Conservation (phyloP, 495 filamentous ascomycete genomes). For the Stereocaulon alpinum region DNA sequence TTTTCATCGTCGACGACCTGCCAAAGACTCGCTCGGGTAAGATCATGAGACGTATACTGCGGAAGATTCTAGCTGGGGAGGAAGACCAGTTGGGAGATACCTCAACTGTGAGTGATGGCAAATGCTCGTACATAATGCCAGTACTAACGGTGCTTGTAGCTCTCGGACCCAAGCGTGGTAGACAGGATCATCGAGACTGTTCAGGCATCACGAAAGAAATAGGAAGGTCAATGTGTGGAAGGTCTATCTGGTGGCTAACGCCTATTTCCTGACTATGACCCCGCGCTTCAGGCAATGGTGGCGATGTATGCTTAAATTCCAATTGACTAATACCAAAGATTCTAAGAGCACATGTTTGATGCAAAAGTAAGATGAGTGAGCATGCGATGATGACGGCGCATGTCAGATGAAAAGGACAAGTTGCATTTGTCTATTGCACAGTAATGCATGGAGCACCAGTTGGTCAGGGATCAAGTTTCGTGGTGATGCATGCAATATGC, state of each 20-base stretch:
- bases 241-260: not conserved
- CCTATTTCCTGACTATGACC: no score
- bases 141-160: slow-evolving; percentile 43
- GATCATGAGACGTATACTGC: slow-evolving; percentile 96
- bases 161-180: slow-evolving; percentile 83
- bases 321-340: no score
- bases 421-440: no score
- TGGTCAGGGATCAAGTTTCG: no score
- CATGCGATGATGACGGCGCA: no score
- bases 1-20: slow-evolving; percentile 81
- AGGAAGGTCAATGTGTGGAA: slow-evolving; percentile 12
- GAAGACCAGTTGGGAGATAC: slow-evolving; percentile 93
- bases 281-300: no score
- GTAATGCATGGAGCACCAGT: no score
- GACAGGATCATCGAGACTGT: slow-evolving; percentile 79
- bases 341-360: no score
- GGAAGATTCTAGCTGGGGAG: slow-evolving; percentile 93
- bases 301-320: no score
- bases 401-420: no score
- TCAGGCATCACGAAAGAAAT: slow-evolving; percentile 50
- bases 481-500: no score
- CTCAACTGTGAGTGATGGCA: slow-evolving; percentile 57
- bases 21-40: slow-evolving; percentile 96
- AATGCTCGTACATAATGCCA: not conserved
- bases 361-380: no score